Evolutionary conservation across 805 yeast species (phyloP), one percentile per base, ranked within the genome.

Genomic region (Metschnikowia koreensis): DNA sequence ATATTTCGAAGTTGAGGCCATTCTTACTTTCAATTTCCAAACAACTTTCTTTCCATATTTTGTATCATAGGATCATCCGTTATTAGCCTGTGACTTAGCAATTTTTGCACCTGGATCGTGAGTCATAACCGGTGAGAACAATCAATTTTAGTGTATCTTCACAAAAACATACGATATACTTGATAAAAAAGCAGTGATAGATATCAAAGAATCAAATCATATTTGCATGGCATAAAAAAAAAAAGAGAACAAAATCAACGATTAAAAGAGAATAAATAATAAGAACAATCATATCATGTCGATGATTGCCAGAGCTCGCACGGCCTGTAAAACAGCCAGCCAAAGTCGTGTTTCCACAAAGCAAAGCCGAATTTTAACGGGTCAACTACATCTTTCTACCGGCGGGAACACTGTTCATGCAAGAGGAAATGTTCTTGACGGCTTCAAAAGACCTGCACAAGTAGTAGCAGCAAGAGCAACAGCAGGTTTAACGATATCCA

Each of bases 281-380:
- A 2, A 13, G 2, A 37, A n/a, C 8, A 37, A 2, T 37, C 9
- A 37, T n/a, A 16, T 9, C 15, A 13, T 16, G 39, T 34, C 26
- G 8, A 41, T 47, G 50, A 22, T 47, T n/a, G 15, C 45, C 17
- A 44, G 41, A 15, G 45, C 50, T 17, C 50, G 45, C 41, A 16
- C 33, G 12, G 36, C 33, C 29, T 47, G 27, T 22, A 47, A 47
- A 28, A 22, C 27, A 16, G 44, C 42, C 11, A 33, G 15, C 17
- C 44, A 46, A 26, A 33, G 41, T 17, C 3, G 41, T 16, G 16
- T 47, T 15, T 41, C 28, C 34, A 16, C 41, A 9, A 46, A 12
- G 8, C 47, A 26, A 12, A 10, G 26, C 28, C 49, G 42, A 26
- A 41, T 15, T 6, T 38, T 41, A 29, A 33, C 46, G 8, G 46